Base-by-base conservation (phyloP, 306 rosid genomes). In the Prunus salicina region DNA sequence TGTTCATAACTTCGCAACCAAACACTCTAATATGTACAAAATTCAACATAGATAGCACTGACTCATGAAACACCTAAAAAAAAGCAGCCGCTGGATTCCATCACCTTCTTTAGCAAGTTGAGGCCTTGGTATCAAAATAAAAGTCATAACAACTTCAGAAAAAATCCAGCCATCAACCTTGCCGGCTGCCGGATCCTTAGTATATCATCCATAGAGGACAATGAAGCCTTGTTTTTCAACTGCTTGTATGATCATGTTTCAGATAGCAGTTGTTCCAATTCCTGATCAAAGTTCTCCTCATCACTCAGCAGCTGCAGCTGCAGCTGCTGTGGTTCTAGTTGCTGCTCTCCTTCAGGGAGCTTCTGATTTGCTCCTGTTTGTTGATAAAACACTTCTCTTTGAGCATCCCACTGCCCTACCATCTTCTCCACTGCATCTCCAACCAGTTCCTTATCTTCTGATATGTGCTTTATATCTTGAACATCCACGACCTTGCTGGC, bases 361-460 rank as follows among this genome's bases (percentile, higher is more conserved):
- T 68, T 71, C 60, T 43, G 85, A 69, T 19, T 76, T 20, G 81
- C 58, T 71, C 96, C 91, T 10, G 87, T 87, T 69, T 89, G 93
- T 78, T 75, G 77, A 80, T 74, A 77, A 66, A 93, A 87, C n/a
- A 49, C 63, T 67, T 85, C 85, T 75, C 75, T 86, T 83, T 91
- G 87, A 60, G 43, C 80, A 25, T 62, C 69, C 97, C 98, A 91
- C 13, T 90, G 84, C 73, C 85, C 72, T 1, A 51, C 78, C 71
- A 86, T 85, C 89, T 88, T 85, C 79, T 84, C 92, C 64, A 87
- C 79, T 67, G 38, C 69, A 73, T 90, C 91, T 79, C 94, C 96
- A 30, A 87, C 68, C 72, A 71, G 41, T 64, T 77, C 77, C 62
- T 80, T 78, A 22, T 85, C 83, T 78, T 87, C 84, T 53, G 90